Percentiles rank a stretch among this genome's conserved stretches.
These are phyloP conservation scores for Cadophora sp. DNA, from an alignment of 2,329 filamentous ascomycete species.

Conservation along the genomic window DNA sequence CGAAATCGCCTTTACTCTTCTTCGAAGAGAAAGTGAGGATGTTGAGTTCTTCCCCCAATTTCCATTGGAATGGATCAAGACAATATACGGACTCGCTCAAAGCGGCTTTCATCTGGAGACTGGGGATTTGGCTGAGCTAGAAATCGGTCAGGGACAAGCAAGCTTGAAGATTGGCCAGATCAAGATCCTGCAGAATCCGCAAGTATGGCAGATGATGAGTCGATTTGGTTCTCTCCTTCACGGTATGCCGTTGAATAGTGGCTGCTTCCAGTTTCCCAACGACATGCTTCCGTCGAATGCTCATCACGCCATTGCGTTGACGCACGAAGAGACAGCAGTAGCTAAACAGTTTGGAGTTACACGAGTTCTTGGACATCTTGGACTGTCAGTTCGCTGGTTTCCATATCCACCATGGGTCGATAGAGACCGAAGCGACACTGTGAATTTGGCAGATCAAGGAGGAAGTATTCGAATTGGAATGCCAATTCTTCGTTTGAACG, in stretches of 20 bases:
- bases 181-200: neutral
- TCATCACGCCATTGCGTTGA: conserved; percentile 2
- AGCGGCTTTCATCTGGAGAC: neutral
- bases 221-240: neutral
- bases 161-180: neutral
- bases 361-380: neutral
- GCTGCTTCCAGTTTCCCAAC: neutral
- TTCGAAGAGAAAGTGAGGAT: neutral
- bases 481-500: neutral
- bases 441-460: neutral
- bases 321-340: neutral
- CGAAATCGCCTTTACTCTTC: neutral
- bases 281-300: neutral
- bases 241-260: neutral
- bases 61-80: neutral
- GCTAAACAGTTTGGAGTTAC: conserved; percentile 1
- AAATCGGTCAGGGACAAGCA: neutral
- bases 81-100: neutral
- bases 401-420: neutral
- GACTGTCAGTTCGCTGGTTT: neutral
- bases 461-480: conserved; percentile 1
- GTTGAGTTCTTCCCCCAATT: neutral
- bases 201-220: neutral
- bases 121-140: neutral
- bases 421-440: neutral